Percentiles rank a stretch among this genome's conserved stretches.
These are phyloP conservation scores for Suillus decipiens DNA, from an alignment of 768 basidiomycete genomes.

Conservation along the genomic window DNA sequence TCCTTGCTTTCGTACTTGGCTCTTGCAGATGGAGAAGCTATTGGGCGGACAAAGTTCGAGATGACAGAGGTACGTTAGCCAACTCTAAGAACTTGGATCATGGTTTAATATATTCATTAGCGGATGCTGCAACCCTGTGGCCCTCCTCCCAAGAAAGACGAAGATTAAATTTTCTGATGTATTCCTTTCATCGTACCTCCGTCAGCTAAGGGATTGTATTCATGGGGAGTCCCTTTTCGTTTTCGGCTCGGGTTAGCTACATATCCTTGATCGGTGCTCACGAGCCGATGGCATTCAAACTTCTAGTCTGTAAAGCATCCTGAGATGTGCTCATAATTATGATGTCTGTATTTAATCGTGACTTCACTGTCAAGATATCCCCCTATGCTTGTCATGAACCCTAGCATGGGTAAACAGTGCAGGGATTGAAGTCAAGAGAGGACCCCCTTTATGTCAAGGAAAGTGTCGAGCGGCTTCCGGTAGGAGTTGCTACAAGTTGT, in stretches of 20 bases:
- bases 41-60: conserved; percentile 88
- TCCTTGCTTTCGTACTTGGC: conserved; percentile 84
- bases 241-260: neutral
- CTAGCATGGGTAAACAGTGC: neutral
- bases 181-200: neutral
- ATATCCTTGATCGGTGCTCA: too few relatives aligned
- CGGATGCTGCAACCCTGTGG: conserved; percentile 95
- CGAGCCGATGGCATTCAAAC: neutral
- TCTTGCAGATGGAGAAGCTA: conserved; percentile 93
- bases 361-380: neutral
- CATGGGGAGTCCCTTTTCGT: neutral
- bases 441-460: neutral
- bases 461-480: neutral
- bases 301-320: neutral
- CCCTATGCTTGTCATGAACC: neutral
- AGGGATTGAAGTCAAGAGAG: neutral
- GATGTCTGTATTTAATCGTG: neutral
- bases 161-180: conserved; percentile 47
- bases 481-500: neutral
- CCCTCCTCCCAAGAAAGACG: conserved; percentile 87
- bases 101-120: conserved; percentile 38
- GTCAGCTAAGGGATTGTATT: neutral
- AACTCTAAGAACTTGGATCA: conserved; percentile 24
- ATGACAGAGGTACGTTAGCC: conserved; percentile 78
- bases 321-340: neutral